Evolutionary conservation across 768 basidiomycete species (phyloP), one percentile per base, ranked within the genome.

Genomic region (Lentinula guzmanii): DNA sequence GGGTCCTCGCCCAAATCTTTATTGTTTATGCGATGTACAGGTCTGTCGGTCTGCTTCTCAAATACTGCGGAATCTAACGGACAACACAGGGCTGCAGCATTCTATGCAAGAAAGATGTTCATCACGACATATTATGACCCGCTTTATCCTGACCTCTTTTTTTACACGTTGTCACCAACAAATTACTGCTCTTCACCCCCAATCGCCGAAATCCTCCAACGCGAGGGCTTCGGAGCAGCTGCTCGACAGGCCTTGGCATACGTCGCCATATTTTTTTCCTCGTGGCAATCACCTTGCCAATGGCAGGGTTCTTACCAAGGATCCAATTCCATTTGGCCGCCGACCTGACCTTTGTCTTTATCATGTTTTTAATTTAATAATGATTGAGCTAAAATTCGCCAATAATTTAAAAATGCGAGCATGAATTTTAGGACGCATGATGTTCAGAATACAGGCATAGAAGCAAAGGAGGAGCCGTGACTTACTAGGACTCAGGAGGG

Each of bases 91-190:
- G 64, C 84, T 66, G 77, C 79, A 62, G 66, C 73, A 52, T 70
- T 71, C 34, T 78, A 76, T 52, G 83, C 87, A 50, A 77, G 71
- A 67, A 76, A 82, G 24, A 74, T 84, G 34, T 91, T 89, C 72
- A 76, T 90, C 66, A 87, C 85, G 63, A 86, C 82, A 62, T 91
- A 90, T 65, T 90, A 87, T 67, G 89, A 93, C 69, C 86, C 90
- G 61, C 84, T 89, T 73, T 83, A 89, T 69, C 86, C 87, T 15
- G 86, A 90, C 67, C 78, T 90, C 58, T 81, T 89, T 69, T 72
- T 86, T 48, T 81, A 77, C 73, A 69, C 70, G 61, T 76, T 72
- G 60, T 77, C 76, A 65, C 78, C 78, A 35, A 75, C 51, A 15
- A 37, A 53, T 80, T 71, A 72, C 74, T 62, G 69, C 70, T 57